Conservation (phyloP, 495 filamentous ascomycete genomes). For the Hypoxylon rickii region DNA sequence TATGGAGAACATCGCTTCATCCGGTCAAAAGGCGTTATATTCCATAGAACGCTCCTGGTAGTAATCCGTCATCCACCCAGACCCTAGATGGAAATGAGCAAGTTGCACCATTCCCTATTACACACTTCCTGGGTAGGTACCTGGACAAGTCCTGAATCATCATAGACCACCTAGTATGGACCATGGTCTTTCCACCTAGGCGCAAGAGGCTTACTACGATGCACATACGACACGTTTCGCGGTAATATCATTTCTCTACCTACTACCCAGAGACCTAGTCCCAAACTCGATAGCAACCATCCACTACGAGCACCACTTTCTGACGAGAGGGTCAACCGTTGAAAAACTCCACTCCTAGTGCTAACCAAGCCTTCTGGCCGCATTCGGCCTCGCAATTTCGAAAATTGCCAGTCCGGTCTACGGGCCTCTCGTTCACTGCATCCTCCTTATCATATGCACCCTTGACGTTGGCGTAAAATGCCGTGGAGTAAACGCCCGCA, state of each 20-base stretch:
- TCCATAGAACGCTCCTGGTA: too few species aligned
- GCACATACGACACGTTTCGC: conserved; percentile 1
- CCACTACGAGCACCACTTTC: neutral
- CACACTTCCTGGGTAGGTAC: too few species aligned
- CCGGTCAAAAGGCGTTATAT: too few species aligned
- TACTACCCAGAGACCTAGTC: too few species aligned
- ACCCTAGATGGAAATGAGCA: too few species aligned
- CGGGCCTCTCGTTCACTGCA: conserved; percentile 13
- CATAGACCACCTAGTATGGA: too few species aligned
- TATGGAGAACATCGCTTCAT: conserved; percentile 5
- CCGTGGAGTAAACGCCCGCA: conserved; percentile 23
- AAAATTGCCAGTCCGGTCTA: conserved; percentile 17
- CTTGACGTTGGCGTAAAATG: conserved; percentile 23
- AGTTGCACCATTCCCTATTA: too few species aligned
- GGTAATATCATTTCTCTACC: neutral
- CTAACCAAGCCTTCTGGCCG: conserved; percentile 19
- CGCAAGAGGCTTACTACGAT: conserved; percentile 1
- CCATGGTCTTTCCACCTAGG: too few species aligned
- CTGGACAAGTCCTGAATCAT: too few species aligned
- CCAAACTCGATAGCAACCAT: conserved; percentile 1
- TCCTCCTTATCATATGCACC: conserved; percentile 25
- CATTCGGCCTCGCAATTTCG: conserved; percentile 26
- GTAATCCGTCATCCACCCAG: too few species aligned
- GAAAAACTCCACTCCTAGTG: conserved; percentile 21
- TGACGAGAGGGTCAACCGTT: conserved; percentile 1